phyloP scores from a whole-genome alignment of 1,139 yeast genomes.

The Saccharomyces hybrid region DNA sequence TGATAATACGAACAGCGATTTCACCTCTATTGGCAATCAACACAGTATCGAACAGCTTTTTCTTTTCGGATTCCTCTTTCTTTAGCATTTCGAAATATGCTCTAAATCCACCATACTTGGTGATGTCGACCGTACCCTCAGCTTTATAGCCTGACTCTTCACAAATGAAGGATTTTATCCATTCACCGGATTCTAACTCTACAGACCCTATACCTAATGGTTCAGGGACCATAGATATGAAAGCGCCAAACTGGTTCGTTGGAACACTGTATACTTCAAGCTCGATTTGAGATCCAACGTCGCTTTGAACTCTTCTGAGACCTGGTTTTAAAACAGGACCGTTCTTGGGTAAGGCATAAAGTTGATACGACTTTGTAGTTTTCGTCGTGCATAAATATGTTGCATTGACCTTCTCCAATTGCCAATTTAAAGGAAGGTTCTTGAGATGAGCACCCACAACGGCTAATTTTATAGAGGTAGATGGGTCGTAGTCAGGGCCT shows the following conservation, averaged over 20 bases:
- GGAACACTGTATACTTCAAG: constrained; percentile 84
- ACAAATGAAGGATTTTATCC: constrained; percentile 89
- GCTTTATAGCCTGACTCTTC: constrained; percentile 76
- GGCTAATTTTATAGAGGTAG: constrained; percentile 54
- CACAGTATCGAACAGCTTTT: constrained; percentile 70
- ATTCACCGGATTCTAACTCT: constrained; percentile 67
- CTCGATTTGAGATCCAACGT: constrained; percentile 52
- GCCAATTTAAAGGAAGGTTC: constrained; percentile 92
- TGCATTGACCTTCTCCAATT: constrained; percentile 80
- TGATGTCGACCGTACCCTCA: constrained; percentile 69
- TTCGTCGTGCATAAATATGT: constrained; percentile 53
- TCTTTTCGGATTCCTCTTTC: constrained; percentile 8
- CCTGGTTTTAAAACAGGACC: constrained; percentile 85
- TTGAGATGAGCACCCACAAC: constrained; percentile 94
- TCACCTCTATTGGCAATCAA: constrained; percentile 97
- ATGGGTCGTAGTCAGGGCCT: constrained; percentile 35
- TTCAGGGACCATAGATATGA: constrained; percentile 81
- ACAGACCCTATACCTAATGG: constrained; percentile 94
- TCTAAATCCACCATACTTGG: constrained; percentile 87
- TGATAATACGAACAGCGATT: constrained; percentile 89
- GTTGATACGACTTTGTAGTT: constrained; percentile 64
- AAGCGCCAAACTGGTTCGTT: constrained; percentile 63
- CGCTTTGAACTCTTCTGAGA: constrained; percentile 52
- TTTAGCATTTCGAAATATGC: constrained; percentile 44
- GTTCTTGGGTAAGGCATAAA: constrained; percentile 72